phyloP scores from a whole-genome alignment of 2,329 filamentous ascomycete species.

The Blastomyces parvus region DNA sequence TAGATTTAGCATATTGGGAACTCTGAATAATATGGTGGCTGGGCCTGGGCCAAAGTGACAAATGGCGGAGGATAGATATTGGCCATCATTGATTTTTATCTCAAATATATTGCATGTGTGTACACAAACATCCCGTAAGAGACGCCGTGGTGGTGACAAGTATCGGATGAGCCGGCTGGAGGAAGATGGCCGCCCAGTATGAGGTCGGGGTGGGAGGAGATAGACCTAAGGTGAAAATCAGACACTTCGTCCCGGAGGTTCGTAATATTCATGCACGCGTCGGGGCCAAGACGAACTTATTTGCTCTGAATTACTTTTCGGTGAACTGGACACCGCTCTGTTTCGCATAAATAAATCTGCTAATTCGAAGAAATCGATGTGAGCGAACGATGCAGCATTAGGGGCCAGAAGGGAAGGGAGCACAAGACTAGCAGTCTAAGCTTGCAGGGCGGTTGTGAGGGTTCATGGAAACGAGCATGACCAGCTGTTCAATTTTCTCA shows the following conservation, averaged over 20 bases:
- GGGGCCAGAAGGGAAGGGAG: not conserved
- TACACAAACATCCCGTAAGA: not conserved
- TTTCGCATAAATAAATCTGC: not conserved
- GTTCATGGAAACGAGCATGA: not conserved
- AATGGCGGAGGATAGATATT: not conserved
- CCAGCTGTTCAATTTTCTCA: slow-evolving; percentile 1
- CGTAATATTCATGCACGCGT: not conserved
- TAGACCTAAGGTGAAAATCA: not conserved
- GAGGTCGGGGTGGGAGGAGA: not conserved
- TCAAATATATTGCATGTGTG: not conserved
- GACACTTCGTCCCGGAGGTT: not conserved
- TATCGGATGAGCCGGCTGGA: not conserved
- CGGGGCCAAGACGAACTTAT: not conserved
- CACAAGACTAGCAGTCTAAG: not conserved
- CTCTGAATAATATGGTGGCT: not conserved
- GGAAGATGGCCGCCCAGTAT: not conserved
- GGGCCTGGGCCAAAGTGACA: not conserved
- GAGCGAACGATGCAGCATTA: not conserved
- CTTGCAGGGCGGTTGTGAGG: not conserved
- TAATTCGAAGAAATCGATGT: not conserved
- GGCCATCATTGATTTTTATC: not conserved
- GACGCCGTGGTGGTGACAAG: no score
- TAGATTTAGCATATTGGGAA: not conserved
- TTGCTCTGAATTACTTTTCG: not conserved
- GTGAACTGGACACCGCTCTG: not conserved